phyloP scores from a whole-genome alignment of 495 filamentous ascomycete genomes.

The Niebla homalea region DNA sequence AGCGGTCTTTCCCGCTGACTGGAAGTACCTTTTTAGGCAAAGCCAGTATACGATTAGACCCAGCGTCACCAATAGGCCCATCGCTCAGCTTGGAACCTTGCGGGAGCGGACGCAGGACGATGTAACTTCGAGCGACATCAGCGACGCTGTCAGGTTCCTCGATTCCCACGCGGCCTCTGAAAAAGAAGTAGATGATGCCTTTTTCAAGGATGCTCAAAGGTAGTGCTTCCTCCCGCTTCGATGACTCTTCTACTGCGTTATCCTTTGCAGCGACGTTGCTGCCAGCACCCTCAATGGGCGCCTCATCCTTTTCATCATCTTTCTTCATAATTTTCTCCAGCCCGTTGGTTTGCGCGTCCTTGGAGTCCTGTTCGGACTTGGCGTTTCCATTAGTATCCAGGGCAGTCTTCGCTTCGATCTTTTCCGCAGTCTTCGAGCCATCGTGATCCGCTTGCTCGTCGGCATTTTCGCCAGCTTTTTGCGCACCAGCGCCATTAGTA shows the following conservation, averaged over 20 bases:
- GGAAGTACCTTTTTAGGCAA: constrained; percentile 84
- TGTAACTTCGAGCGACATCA: constrained; percentile 69
- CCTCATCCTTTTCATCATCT: constrained; percentile 4
- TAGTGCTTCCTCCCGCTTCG: constrained; percentile 38
- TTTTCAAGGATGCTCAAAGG: constrained; percentile 79
- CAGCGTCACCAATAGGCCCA: constrained; percentile 47
- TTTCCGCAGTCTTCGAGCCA: constrained; percentile 5
- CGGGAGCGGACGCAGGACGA: constrained; percentile 67
- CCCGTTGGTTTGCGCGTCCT: constrained; percentile 10
- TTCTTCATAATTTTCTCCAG: constrained; percentile 11
- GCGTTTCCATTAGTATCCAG: background rate
- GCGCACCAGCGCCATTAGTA: background rate
- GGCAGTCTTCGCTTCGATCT: constrained; percentile 4
- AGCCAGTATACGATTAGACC: constrained; percentile 57
- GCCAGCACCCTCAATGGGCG: constrained; percentile 1
- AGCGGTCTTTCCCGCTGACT: constrained; percentile 53
- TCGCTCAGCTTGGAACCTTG: constrained; percentile 51
- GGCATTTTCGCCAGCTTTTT: constrained; percentile 1
- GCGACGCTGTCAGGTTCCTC: constrained; percentile 54
- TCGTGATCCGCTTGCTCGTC: constrained; percentile 5
- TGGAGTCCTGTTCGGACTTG: background rate
- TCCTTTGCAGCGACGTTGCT: constrained; percentile 9
- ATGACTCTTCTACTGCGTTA: constrained; percentile 22
- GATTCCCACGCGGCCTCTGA: constrained; percentile 60
- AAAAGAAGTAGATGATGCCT: constrained; percentile 91